Percentiles rank a stretch among this genome's conserved stretches.
These are phyloP conservation scores for Lasiodiplodia citricola DNA, from an alignment of 2,329 filamentous ascomycete species.

Conservation along the genomic window DNA sequence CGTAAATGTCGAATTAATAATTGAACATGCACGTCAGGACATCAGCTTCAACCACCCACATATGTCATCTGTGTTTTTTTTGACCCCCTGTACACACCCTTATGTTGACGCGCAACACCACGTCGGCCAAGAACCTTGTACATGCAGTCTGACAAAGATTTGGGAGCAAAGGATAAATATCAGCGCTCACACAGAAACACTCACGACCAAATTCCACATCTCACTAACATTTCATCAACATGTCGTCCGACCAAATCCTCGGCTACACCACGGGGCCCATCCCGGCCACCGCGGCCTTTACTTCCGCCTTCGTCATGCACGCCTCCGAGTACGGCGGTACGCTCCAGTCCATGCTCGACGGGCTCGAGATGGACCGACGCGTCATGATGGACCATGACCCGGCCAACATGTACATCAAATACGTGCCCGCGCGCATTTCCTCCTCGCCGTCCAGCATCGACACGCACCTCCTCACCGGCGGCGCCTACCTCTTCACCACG, in stretches of 20 bases:
- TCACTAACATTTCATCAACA: not conserved
- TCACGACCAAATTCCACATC: not conserved
- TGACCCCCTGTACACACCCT: too few relatives aligned
- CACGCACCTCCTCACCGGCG: not conserved
- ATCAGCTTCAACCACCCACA: too few relatives aligned
- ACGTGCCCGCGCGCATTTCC: not conserved
- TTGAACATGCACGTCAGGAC: too few relatives aligned
- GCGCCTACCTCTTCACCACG: constrained; percentile 1
- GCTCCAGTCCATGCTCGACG: not conserved
- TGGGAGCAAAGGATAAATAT: too few relatives aligned
- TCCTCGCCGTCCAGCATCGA: not conserved
- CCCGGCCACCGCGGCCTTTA: not conserved
- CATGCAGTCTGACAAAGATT: too few relatives aligned
- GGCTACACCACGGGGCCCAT: not conserved
- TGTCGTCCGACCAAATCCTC: not conserved
- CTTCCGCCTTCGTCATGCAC: not conserved
- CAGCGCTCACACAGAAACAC: not conserved
- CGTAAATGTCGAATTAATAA: too few relatives aligned
- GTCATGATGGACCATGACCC: not conserved
- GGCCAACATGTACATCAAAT: not conserved
- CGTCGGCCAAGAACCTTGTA: too few relatives aligned
- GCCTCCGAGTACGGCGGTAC: not conserved
- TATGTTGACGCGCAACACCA: too few relatives aligned
- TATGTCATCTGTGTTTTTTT: too few relatives aligned
- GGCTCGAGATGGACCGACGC: not conserved